phyloP scores from a whole-genome alignment of 495 filamentous ascomycete species.

The Amniculicola lignicola region DNA sequence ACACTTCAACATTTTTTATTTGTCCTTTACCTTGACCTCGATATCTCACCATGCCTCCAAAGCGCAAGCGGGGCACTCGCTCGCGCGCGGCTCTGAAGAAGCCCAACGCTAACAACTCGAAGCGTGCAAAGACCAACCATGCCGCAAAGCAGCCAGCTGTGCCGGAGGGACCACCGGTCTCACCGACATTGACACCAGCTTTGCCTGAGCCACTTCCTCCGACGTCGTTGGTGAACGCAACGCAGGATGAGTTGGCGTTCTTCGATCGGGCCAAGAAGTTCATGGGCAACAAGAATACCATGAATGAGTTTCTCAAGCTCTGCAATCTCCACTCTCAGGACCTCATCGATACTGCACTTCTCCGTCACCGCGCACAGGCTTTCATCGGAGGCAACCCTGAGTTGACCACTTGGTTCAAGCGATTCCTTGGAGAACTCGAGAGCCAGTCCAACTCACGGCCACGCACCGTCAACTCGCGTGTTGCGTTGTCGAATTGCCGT shows the following conservation, averaged over 20 bases:
- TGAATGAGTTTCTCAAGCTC: slow-evolving; percentile 92
- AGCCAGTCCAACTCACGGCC: slow-evolving; percentile 78
- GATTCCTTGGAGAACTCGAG: slow-evolving; percentile 65
- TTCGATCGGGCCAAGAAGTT: slow-evolving; percentile 97
- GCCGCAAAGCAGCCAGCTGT: slow-evolving; percentile 57
- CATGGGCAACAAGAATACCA: slow-evolving; percentile 83
- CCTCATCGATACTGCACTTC: slow-evolving; percentile 74
- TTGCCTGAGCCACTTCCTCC: slow-evolving; percentile 83
- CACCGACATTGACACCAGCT: slow-evolving; percentile 80
- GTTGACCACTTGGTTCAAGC: slow-evolving; percentile 78
- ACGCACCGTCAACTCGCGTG: slow-evolving; percentile 65
- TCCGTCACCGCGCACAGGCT: slow-evolving; percentile 74
- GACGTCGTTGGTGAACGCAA: slow-evolving; percentile 58
- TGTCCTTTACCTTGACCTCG: no score
- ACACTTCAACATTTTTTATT: no score
- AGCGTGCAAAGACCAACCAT: slow-evolving; percentile 62
- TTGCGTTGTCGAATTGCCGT: slow-evolving; percentile 89
- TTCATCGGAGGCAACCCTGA: slow-evolving; percentile 89
- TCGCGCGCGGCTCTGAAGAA: no score
- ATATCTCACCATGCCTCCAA: no score
- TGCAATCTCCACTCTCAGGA: slow-evolving; percentile 92
- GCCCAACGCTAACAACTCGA: slow-evolving; percentile 30
- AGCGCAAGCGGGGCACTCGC: no score
- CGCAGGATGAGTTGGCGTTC: slow-evolving; percentile 78
- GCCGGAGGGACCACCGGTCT: slow-evolving; percentile 67